Percentiles rank a stretch among this genome's conserved stretches.
phyloP scores from a whole-genome alignment of 306 rosid species.

The Glycine soja region DNA sequence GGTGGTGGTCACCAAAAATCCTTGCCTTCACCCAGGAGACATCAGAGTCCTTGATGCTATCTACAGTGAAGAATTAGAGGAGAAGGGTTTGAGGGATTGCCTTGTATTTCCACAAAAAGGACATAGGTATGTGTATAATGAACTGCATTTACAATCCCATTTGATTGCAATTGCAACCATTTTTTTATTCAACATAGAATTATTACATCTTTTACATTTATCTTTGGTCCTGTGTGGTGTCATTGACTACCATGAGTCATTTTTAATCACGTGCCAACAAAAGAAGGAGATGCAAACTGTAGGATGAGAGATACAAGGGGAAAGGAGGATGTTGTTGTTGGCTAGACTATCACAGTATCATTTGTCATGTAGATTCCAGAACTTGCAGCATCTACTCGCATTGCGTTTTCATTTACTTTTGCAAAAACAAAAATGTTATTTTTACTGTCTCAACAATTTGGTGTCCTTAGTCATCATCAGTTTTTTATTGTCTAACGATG shows the following conservation, averaged over 20 bases:
- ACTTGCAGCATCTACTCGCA: slow-evolving; percentile 23
- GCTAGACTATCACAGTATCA: background rate
- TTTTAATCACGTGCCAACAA: slow-evolving; percentile 25
- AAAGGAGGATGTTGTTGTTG: background rate
- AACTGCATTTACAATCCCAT: slow-evolving; percentile 10
- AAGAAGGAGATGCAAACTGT: background rate
- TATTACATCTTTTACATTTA: background rate
- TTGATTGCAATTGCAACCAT: slow-evolving; percentile 1
- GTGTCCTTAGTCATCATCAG: slow-evolving; percentile 13
- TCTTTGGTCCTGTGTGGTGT: slow-evolving; percentile 22
- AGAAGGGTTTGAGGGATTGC: slow-evolving; percentile 78
- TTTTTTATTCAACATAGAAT: slow-evolving; percentile 33
- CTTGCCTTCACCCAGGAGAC: slow-evolving; percentile 98
- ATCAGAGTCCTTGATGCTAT: slow-evolving; percentile 89
- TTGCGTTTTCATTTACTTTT: background rate
- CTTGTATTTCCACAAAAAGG: slow-evolving; percentile 91
- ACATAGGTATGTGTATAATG: slow-evolving; percentile 59
- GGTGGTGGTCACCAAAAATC: slow-evolving; percentile 87
- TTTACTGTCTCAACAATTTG: slow-evolving; percentile 17
- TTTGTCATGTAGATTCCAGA: slow-evolving; percentile 25
- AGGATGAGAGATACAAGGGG: background rate
- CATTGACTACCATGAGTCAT: slow-evolving; percentile 6
- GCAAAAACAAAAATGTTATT: background rate
- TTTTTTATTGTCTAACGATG: background rate
- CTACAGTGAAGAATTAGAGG: slow-evolving; percentile 69